Evolutionary conservation across 2,329 filamentous ascomycete species (phyloP).

Genomic region (Venturia oleaginea): DNA sequence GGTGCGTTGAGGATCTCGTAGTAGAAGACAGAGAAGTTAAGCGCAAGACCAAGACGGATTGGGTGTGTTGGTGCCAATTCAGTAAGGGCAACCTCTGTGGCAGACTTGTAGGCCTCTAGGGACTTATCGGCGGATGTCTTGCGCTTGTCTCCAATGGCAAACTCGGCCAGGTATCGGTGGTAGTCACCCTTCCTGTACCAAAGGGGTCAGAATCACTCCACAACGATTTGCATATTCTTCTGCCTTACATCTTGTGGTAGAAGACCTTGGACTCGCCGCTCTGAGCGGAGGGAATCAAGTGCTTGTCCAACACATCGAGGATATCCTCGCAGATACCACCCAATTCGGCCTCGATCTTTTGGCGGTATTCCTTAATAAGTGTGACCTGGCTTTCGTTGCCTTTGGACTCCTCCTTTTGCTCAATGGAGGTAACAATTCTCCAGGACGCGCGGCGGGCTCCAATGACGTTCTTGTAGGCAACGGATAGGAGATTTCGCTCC

Average conservation of each 20-base stretch:
- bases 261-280: slow-evolving; percentile 98
- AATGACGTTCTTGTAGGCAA: slow-evolving; percentile 99
- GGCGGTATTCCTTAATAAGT: slow-evolving; percentile 95
- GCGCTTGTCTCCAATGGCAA: slow-evolving; percentile 87
- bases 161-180: slow-evolving; percentile 97
- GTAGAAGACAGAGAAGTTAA: slow-evolving; percentile 99
- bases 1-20: slow-evolving; percentile 99
- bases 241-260: slow-evolving; percentile 94
- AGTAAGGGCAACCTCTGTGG: slow-evolving; percentile 81
- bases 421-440: slow-evolving; percentile 97
- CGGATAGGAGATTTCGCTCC: slow-evolving; percentile 93
- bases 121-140: slow-evolving; percentile 91
- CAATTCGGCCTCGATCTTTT: slow-evolving; percentile 95
- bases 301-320: slow-evolving; percentile 85
- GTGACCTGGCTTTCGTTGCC: slow-evolving; percentile 84
- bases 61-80: slow-evolving; percentile 87
- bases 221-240: not conserved
- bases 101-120: slow-evolving; percentile 93
- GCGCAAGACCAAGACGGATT: slow-evolving; percentile 81
- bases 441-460: slow-evolving; percentile 93
- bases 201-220: not conserved
- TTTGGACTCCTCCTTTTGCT: slow-evolving; percentile 99
- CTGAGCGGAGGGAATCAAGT: slow-evolving; percentile 89
- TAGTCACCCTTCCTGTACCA: slow-evolving; percentile 89
- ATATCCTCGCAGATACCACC: slow-evolving; percentile 98